A percentile compares a stretch with the other conserved stretches of the same genome.
phyloP scores from a whole-genome alignment of 1,284 basidiomycete genomes.

The Trichosporon asahii region DNA sequence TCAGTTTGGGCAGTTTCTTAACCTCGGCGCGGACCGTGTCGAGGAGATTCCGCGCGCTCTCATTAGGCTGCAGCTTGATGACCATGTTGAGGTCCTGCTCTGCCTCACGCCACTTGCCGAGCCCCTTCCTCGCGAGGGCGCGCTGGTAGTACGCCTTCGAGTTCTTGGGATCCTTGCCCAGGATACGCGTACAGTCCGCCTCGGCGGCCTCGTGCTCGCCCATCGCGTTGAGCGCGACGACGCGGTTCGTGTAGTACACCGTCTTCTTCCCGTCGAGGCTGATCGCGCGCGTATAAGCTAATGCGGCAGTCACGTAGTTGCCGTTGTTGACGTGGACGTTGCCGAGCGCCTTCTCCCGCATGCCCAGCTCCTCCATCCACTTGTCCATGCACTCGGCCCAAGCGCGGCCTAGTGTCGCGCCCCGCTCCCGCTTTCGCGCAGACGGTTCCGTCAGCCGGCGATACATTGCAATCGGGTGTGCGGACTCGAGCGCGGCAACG shows the following conservation, averaged over 20 bases:
- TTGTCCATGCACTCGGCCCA: constrained; percentile 52
- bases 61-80: constrained; percentile 38
- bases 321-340: constrained; percentile 46
- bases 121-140: constrained; percentile 44
- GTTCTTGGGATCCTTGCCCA: constrained; percentile 47
- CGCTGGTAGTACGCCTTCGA: constrained; percentile 51
- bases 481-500: constrained; percentile 40
- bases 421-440: constrained; percentile 29
- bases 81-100: constrained; percentile 44
- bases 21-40: constrained; percentile 33
- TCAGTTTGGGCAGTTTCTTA: constrained; percentile 38
- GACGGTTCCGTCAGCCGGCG: constrained; percentile 46
- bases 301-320: constrained; percentile 38
- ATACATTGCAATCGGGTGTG: constrained; percentile 50
- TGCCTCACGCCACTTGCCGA: constrained; percentile 46
- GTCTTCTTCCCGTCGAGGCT: constrained; percentile 52
- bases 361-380: constrained; percentile 51
- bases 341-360: constrained; percentile 49
- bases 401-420: constrained; percentile 24
- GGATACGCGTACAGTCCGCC: constrained; percentile 46
- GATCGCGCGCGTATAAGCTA: constrained; percentile 50
- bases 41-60: constrained; percentile 43
- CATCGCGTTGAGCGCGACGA: constrained; percentile 49
- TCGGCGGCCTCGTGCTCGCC: constrained; percentile 46
- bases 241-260: constrained; percentile 51